These are phyloP conservation scores for Poterioochromonas sp. DNA, from an alignment of 352 stramenopile species.

Conservation along the genomic window DNA sequence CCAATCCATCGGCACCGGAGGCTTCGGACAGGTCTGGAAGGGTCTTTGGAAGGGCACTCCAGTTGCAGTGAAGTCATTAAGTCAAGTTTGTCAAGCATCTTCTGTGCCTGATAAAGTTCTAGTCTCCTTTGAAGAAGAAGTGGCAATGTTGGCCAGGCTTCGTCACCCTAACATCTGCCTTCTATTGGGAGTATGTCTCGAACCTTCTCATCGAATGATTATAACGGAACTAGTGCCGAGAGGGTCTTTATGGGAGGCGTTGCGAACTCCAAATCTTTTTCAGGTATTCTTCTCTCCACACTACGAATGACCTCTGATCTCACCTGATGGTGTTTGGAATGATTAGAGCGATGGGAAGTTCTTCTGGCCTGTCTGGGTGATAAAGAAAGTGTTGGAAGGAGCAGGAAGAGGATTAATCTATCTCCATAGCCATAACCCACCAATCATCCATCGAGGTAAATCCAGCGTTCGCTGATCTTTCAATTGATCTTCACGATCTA, in stretches of 20 bases:
- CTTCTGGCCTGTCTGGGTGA: conserved; percentile 33
- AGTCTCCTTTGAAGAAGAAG: conserved; percentile 45
- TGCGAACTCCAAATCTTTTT: conserved; percentile 52
- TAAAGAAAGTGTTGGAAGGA: conserved; percentile 38
- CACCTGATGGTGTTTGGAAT: conserved; percentile 47
- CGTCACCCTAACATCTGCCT: conserved; percentile 94
- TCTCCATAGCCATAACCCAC: conserved; percentile 39
- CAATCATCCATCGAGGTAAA: conserved; percentile 39
- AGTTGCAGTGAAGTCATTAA: conserved; percentile 78
- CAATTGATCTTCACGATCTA: background rate
- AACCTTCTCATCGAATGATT: conserved; percentile 88
- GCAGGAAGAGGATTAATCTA: conserved; percentile 43
- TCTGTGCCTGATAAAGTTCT: conserved; percentile 40
- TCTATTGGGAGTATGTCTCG: conserved; percentile 92
- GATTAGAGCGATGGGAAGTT: conserved; percentile 28
- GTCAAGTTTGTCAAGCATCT: background rate
- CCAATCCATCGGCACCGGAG: conserved; percentile 44
- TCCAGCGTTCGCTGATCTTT: background rate
- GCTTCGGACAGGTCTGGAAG: conserved; percentile 78
- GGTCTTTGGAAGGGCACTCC: conserved; percentile 87
- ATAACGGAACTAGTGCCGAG: conserved; percentile 88
- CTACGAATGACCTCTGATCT: conserved; percentile 43
- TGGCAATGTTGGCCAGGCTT: conserved; percentile 55
- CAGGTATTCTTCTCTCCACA: conserved; percentile 46
- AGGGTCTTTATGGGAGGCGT: conserved; percentile 86